Evolutionary conservation across 169 alveolate genomes (phyloP).

Genomic region (Eimeria maxima): DNA sequence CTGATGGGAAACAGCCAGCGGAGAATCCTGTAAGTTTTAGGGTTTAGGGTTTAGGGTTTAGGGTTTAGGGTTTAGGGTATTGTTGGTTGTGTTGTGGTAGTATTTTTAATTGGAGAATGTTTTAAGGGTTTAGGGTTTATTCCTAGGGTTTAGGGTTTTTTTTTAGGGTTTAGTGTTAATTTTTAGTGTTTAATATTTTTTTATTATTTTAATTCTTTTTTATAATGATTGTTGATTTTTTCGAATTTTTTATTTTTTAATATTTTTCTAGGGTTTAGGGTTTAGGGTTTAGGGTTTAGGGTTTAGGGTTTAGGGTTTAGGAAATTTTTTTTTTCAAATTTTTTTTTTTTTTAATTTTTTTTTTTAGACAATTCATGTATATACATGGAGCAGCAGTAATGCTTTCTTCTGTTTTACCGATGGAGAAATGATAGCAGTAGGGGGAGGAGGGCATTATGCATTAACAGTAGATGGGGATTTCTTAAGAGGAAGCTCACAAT

Average conservation of each 20-base stretch:
- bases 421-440: constrained; percentile 87
- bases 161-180: too few species aligned
- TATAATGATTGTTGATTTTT: too few species aligned
- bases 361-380: constrained; percentile 85
- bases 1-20: too few species aligned
- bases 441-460: constrained; percentile 91
- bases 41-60: background rate
- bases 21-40: background rate
- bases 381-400: constrained; percentile 88
- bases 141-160: too few species aligned
- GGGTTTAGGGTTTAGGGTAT: constrained; percentile 6
- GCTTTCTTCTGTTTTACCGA: constrained; percentile 88
- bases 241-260: too few species aligned
- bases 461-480: constrained; percentile 84
- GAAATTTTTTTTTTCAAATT: too few species aligned
- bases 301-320: background rate
- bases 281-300: too few species aligned
- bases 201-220: background rate
- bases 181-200: too few species aligned
- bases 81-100: too few species aligned
- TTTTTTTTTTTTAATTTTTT: background rate
- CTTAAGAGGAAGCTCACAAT: constrained; percentile 78
- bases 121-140: too few species aligned
- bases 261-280: too few species aligned
- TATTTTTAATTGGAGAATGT: too few species aligned